Evolutionary conservation across 176 grass and related monocot genomes (phyloP).

Genomic region (Bolboschoenus planiculmis): DNA sequence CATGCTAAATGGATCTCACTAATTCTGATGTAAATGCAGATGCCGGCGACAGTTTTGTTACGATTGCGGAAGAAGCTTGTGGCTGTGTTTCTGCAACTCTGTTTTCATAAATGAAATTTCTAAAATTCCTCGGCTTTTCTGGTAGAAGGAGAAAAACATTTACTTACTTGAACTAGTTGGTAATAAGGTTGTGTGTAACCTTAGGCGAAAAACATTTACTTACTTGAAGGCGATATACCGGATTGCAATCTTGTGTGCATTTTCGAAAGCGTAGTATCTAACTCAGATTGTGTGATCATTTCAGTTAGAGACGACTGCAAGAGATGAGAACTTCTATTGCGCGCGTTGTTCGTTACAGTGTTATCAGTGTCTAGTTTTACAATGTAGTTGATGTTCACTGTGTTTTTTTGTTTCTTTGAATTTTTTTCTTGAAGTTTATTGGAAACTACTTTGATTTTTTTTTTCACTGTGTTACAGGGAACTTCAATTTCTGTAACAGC

Average conservation of each 20-base stretch:
- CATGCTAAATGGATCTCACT: not conserved
- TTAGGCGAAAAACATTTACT: no score
- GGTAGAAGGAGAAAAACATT: not conserved
- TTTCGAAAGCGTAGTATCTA: not conserved
- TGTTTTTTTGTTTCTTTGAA: no score
- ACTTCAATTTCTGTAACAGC: no score
- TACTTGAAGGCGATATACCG: no score
- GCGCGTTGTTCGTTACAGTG: no score
- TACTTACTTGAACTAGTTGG: no score
- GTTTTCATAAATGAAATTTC: not conserved
- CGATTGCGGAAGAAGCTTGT: not conserved
- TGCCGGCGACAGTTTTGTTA: not conserved
- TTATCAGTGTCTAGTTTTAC: no score
- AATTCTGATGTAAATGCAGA: not conserved
- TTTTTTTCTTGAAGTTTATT: no score
- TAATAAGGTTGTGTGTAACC: no score
- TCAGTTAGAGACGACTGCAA: not conserved
- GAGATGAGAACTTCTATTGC: not conserved
- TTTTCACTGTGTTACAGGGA: no score
- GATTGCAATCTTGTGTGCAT: not conserved
- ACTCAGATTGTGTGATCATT: not conserved
- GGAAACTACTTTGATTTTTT: no score
- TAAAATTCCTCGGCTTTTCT: not conserved
- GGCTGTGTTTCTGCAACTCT: not conserved
- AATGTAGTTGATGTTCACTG: no score